Evolutionary conservation across 345 rosid genomes (phyloP), one percentile per base, ranked within the genome.

Genomic region (Combretum micranthum): DNA sequence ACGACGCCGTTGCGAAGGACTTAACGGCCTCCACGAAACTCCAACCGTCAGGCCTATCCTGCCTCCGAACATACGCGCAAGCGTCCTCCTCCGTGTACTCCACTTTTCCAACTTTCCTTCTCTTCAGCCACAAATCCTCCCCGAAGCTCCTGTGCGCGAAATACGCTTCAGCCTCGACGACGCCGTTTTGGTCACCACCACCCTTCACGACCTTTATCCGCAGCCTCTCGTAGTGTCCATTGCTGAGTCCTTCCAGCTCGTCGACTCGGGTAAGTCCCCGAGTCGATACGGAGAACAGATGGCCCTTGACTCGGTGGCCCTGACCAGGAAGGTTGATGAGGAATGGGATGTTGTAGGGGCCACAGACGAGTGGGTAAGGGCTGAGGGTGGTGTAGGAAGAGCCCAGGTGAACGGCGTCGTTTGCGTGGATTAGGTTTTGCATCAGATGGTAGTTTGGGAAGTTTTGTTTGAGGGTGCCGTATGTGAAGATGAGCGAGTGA

Each of bases 141-240:
- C 84, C 91, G 25, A 72, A 86, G 42, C 77, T 68, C 65, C 75
- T 8, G 20, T 79, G 79, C 53, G 84, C 89, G 53, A 70, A 86
- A 56, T 84, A 89, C 52, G 82, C 87, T 66, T 84, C 89, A 14
- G 82, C 91, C 20, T 57, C 82, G 26, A 67, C 72, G 63, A 17
- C 52, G 39, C 4, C 62, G 21, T 26, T 26, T 18, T 60, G 62
- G 15, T 64, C 68, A 7, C 42, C 37, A 7, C 25, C 64, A 21
- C 6, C 1, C 32, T 64, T 42, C 9, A 42, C 32, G 25, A 48
- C 77, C 26, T 70, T 67, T 45, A 89, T 56, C 0, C 78, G 75
- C 22, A 74, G 73, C 52, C 95, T 72, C 79, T 89, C 89, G 77
- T 84, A 89, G 62, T 89, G 90, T n/a, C 85, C 83, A 5, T 52